These are phyloP conservation scores for Lupinus albus DNA, from an alignment of 306 rosid species.

Conservation along the genomic window DNA sequence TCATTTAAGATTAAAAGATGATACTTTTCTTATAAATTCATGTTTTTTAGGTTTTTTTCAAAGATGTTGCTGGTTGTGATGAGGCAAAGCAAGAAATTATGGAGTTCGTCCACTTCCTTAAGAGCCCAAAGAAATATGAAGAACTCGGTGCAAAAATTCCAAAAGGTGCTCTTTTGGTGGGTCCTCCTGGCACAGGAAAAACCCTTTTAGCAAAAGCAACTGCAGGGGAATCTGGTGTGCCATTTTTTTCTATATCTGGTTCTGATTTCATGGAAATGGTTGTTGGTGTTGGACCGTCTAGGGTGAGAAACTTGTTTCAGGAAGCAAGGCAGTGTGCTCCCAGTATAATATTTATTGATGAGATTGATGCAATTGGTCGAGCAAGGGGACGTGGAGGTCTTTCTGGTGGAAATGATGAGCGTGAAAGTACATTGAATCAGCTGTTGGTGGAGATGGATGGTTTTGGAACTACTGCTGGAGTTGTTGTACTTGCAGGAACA, in stretches of 20 bases:
- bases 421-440: constrained; percentile 95
- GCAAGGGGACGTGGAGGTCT: constrained; percentile 96
- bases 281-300: constrained; percentile 97
- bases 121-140: constrained; percentile 90
- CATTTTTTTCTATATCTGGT: constrained; percentile 92
- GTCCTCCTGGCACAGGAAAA: constrained; percentile 99
- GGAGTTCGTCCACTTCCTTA: constrained; percentile 97
- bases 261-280: constrained; percentile 98
- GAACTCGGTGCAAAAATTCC: constrained; percentile 96
- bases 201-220: constrained; percentile 98
- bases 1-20: constrained; percentile 1
- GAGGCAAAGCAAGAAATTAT: constrained; percentile 96
- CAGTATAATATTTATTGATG: constrained; percentile 93
- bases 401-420: constrained; percentile 90
- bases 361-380: constrained; percentile 97
- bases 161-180: constrained; percentile 93
- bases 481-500: constrained; percentile 97
- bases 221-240: constrained; percentile 98
- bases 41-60: constrained; percentile 67
- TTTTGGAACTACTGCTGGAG: constrained; percentile 91
- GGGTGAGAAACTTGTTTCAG: constrained; percentile 95
- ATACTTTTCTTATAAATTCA: constrained; percentile 12
- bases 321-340: constrained; percentile 98
- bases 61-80: constrained; percentile 98
- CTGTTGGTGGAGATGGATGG: constrained; percentile 99